Percentiles rank a stretch among this genome's conserved stretches.
Conservation (phyloP, 2,329 filamentous ascomycete genomes). For the Verticillium klebahnii region DNA sequence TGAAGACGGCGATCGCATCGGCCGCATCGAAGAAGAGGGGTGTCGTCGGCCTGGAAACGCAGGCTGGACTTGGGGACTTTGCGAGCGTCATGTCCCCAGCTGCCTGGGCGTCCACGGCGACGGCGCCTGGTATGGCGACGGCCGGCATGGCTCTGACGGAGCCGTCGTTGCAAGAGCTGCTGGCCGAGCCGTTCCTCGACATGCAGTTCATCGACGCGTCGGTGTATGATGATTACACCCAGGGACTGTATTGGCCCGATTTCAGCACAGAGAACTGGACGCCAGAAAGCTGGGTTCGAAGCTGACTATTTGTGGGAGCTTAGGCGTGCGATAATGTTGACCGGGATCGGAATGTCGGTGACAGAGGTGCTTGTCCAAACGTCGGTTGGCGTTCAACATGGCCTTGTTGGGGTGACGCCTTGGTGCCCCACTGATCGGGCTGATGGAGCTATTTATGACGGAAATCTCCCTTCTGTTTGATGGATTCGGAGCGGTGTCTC, state of each 20-base stretch:
- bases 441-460: no score
- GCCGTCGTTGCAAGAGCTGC: conserved; percentile 27
- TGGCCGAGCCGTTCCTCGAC: conserved; percentile 26
- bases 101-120: neutral
- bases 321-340: neutral
- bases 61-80: neutral
- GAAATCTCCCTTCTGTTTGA: no score
- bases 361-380: no score
- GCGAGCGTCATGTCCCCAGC: neutral
- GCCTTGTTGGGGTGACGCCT: no score
- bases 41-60: neutral
- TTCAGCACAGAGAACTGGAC: conserved; percentile 11
- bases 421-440: no score
- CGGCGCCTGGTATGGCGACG: conserved; percentile 15
- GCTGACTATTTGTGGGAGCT: neutral
- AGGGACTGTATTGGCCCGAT: conserved; percentile 14
- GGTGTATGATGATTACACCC: conserved; percentile 11
- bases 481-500: no score
- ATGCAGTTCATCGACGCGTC: conserved; percentile 25
- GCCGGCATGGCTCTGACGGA: conserved; percentile 29
- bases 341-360: neutral
- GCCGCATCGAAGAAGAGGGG: conserved; percentile 6
- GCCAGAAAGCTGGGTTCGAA: conserved; percentile 6
- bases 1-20: conserved; percentile 20
- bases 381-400: no score